Base-by-base conservation (phyloP, 2,329 filamentous ascomycete genomes). In the Periconia digitata region DNA sequence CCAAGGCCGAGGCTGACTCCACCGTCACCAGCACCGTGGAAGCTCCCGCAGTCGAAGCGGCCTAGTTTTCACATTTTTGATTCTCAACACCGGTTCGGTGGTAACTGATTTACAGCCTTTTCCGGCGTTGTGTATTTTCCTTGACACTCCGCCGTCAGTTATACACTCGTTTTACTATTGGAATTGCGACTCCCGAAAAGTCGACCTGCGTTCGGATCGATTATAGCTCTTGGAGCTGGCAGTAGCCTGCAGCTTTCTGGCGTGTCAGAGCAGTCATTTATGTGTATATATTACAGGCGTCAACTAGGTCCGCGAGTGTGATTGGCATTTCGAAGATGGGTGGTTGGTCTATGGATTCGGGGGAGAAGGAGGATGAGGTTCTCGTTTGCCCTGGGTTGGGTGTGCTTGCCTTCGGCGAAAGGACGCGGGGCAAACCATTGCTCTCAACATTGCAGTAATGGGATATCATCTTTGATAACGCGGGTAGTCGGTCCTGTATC, bases 1-100 rank as follows among this genome's bases (percentile, higher is more conserved):
- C 47, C 18, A 55, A 63, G 49, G 51, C 51, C 17, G 54, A 60
- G 6, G 48, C 44, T 22, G 53, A 47, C 5, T 22, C 54, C 8
- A 52, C 32, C 6, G 47, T 34, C 36, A 56, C 54, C 8, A 50
- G 32, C 39, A 41, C 39, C 37, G 47, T 50, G n/a, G 53, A 55
- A 38, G 40, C 50, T 46, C 40, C 49, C 8, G 53, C 57, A 39
- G 47, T 52, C 22, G 42, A 35, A 21, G 42, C 46, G 10, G 46
- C 48, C 10, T 55, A 56, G 40, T 15, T 20, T 45, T 3, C 3
- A 3, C 12, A 10, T 15, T 12, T 18, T 20, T 34, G 8, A 32
- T 10, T 32, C 27, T 32, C 27, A 32, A 15, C 10, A 32, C 4
- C 27, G n/a, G 4, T 32, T 10, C 4, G 8, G 27, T 4, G 27